phyloP scores from a whole-genome alignment of 2,329 filamentous ascomycete species.

The Exophiala sp. region DNA sequence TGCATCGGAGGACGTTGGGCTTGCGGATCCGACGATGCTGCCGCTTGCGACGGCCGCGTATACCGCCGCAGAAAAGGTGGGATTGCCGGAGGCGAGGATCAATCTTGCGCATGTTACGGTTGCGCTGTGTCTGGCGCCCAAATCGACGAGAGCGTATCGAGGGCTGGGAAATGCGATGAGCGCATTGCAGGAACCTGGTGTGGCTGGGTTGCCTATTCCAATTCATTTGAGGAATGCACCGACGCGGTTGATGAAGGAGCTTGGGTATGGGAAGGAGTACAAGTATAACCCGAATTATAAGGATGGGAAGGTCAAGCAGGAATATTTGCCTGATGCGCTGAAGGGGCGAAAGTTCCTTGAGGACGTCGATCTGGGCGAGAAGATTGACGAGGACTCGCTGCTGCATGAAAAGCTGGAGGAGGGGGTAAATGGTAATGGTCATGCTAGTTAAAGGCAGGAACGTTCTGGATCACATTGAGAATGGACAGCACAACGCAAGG shows the following conservation, averaged over 20 bases:
- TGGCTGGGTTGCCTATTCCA: conserved; percentile 77
- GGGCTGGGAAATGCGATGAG: conserved; percentile 75
- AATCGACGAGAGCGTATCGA: conserved; percentile 83
- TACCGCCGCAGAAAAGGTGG: conserved; percentile 85
- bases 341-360: conserved; percentile 72
- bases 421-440: background rate
- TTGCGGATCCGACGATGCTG: conserved; percentile 82
- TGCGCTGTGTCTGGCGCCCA: conserved; percentile 74
- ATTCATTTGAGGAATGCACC: conserved; percentile 88
- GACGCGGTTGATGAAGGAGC: conserved; percentile 85
- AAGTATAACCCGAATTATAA: conserved; percentile 94
- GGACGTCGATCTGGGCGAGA: conserved; percentile 71
- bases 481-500: no score
- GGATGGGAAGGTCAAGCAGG: conserved; percentile 77
- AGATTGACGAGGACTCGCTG: conserved; percentile 56
- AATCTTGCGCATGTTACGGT: conserved; percentile 84
- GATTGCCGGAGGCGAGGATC: conserved; percentile 91
- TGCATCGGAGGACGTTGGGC: conserved; percentile 86
- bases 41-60: conserved; percentile 81
- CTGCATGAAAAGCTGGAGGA: background rate
- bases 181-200: conserved; percentile 75
- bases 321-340: conserved; percentile 81
- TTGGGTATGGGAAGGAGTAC: conserved; percentile 87
- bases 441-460: no score
- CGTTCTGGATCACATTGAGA: no score